Evolutionary conservation across 1,284 basidiomycete genomes (phyloP).

Genomic region (Ganoderma multipileum): DNA sequence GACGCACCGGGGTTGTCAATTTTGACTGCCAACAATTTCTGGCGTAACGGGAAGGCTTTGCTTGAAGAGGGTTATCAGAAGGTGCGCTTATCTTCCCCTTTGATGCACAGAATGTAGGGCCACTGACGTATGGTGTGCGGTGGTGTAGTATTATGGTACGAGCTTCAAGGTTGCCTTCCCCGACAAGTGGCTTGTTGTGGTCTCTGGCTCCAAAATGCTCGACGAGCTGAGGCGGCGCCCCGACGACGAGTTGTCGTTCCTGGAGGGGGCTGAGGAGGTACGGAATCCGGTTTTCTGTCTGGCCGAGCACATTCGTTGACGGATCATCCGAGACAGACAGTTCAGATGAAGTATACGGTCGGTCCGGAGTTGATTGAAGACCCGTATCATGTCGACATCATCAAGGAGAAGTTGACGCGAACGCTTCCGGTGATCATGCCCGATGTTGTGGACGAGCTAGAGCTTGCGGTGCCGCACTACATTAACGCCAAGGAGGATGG

Average conservation of each 20-base stretch:
- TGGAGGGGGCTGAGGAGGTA: conserved; percentile 38
- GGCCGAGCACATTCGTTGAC: background rate
- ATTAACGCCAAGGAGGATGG: conserved; percentile 22
- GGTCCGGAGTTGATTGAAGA: conserved; percentile 33
- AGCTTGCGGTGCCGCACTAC: conserved; percentile 28
- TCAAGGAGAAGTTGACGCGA: conserved; percentile 36
- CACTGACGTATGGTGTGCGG: background rate
- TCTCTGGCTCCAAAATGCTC: conserved; percentile 31
- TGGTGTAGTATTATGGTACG: conserved; percentile 20
- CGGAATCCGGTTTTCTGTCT: conserved; percentile 3
- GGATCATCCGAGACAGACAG: background rate
- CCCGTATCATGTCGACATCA: conserved; percentile 37
- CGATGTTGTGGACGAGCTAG: conserved; percentile 38
- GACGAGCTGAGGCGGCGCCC: conserved; percentile 41
- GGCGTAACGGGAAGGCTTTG: conserved; percentile 41
- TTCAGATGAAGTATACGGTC: conserved; percentile 33
- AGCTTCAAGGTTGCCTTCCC: conserved; percentile 45
- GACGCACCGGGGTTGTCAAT: conserved; percentile 46
- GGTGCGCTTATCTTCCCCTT: conserved; percentile 32
- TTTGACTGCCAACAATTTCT: conserved; percentile 38
- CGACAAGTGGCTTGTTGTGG: conserved; percentile 40
- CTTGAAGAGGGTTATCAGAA: conserved; percentile 47
- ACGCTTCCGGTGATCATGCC: conserved; percentile 35
- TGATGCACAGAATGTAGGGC: background rate
- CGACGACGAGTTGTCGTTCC: conserved; percentile 40